Base-by-base conservation (phyloP, 2,329 filamentous ascomycete species). In the Ilyonectria robusta region DNA sequence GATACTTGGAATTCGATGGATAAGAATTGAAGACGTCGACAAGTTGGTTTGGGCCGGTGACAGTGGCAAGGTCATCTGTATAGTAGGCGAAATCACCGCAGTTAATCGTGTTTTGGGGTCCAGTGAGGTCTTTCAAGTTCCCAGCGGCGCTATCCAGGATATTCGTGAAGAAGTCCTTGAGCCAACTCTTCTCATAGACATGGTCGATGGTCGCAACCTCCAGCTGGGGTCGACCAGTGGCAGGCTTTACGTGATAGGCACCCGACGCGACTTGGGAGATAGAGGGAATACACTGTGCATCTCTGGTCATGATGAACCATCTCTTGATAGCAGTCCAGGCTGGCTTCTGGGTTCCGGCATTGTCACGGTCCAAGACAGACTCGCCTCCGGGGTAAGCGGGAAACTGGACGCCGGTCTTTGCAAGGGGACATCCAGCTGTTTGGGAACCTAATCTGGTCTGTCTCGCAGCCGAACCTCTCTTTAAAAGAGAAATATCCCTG, bases 141-240 rank as follows among this genome's bases (percentile, higher is more conserved):
- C 37, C 7, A 2, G 4, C 23, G 0, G 6, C 42, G 0, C n/a
- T 17, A 11, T 67, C 42, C 5, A 69, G 21, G 9, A 70, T 70
- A 0, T 21, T 11, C 0, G 0, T 17, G n/a, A 64, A 68, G 11
- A 58, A 71, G 6, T 71, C 59, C 23, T 48, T 23, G 0, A 71
- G 54, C 56, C 62, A 66, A 5, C 59, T 69, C 65, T 71, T 71
- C 29, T 70, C 69, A 2, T 62, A 71, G 1, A 68, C 46, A 11
- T 70, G 69, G 21, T 71, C 69, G 0, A 58, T 68, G 13, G 40
- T 56, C 31, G 46, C 35, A 19, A 51, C 21, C 15, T 31, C 29
- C 4, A 13, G 31, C 10, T 26, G 21, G 21, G 23, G n/a, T 33
- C 37, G 33, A 8, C 19, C 6, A 17, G 1, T 4, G 13, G 46